Evolutionary conservation across 768 basidiomycete genomes (phyloP).

Genomic region (Suillus subaureus): DNA sequence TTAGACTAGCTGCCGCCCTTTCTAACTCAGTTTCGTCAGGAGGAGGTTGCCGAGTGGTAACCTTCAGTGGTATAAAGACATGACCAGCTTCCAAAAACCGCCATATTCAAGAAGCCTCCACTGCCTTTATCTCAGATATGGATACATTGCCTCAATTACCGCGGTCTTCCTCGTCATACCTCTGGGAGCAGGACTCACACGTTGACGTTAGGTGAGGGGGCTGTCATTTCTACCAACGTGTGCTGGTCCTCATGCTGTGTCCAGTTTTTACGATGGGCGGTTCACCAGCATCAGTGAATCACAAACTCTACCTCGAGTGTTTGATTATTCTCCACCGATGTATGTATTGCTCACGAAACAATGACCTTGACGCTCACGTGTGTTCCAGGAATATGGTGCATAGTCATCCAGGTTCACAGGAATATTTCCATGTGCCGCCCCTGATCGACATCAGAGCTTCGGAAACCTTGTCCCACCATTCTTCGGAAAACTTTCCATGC

Average conservation of each 20-base stretch:
- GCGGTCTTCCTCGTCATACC: background rate
- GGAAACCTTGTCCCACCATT: background rate
- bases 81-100: background rate
- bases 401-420: background rate
- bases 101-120: slow-evolving; percentile 6
- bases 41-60: background rate
- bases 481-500: background rate
- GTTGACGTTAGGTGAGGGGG: slow-evolving; percentile 2
- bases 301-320: background rate
- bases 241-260: background rate
- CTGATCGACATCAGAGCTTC: background rate
- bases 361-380: background rate
- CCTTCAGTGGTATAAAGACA: slow-evolving; percentile 3
- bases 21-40: background rate
- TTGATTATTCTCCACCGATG: background rate
- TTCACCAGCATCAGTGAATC: background rate
- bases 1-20: background rate
- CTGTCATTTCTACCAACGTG: background rate
- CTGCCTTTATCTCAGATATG: slow-evolving; percentile 6
- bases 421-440: background rate
- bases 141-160: background rate
- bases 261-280: background rate
- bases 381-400: background rate
- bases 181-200: background rate
- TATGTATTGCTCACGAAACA: background rate